Percentiles rank a stretch among this genome's conserved stretches.
Evolutionary conservation across 192 early-diverging fungal genomes (phyloP).

Genomic region (Blastocladiella britannica): DNA sequence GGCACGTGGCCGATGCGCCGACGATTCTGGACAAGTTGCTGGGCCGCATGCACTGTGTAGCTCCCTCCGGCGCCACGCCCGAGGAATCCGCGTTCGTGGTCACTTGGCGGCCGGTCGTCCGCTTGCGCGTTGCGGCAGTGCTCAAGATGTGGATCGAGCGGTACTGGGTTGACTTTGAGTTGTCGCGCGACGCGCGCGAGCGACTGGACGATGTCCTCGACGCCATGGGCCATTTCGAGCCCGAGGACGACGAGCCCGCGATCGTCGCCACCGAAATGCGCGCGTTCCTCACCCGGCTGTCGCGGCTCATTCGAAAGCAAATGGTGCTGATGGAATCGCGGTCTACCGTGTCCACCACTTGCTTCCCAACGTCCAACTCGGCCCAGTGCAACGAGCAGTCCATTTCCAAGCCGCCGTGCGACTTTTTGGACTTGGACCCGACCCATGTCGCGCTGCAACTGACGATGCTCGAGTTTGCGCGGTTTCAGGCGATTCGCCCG

Average conservation of each 20-base stretch:
- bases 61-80: not conserved
- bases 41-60: not conserved
- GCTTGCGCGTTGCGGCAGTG: not conserved
- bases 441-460: constrained; percentile 2
- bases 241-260: not conserved
- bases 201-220: not conserved
- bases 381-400: not conserved
- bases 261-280: not conserved
- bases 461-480: not conserved
- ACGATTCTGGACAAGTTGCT: constrained; percentile 1
- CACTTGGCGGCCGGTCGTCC: constrained; percentile 1
- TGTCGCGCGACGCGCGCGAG: not conserved
- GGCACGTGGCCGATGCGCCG: constrained; percentile 1
- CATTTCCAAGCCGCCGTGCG: not conserved
- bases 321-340: not conserved
- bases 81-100: not conserved
- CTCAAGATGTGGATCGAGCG: constrained; percentile 3
- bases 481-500: constrained; percentile 2
- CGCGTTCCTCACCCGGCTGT: not conserved
- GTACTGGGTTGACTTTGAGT: not conserved
- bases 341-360: too few relatives aligned
- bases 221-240: not conserved
- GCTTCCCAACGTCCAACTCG: not conserved
- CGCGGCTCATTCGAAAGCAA: not conserved
- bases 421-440: constrained; percentile 4